Percentiles rank a stretch among this genome's conserved stretches.
These are phyloP conservation scores for Schizosaccharomyces octosporus DNA, from an alignment of 805 yeast genomes.

Conservation along the genomic window DNA sequence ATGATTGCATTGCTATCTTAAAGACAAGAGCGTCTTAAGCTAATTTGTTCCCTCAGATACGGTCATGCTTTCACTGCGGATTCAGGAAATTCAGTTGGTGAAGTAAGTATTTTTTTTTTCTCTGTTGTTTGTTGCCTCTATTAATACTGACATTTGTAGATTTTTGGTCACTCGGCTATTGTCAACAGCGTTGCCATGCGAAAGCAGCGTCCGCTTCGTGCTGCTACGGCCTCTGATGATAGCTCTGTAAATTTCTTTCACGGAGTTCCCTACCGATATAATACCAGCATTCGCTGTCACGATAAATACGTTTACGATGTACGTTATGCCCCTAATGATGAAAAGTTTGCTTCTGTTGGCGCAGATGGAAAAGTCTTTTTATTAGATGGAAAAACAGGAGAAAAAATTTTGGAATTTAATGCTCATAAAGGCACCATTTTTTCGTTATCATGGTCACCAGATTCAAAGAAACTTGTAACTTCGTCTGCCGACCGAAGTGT, in stretches of 20 bases:
- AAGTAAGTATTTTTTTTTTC: constrained; percentile 12
- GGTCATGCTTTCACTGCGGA: constrained; percentile 89
- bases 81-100: constrained; percentile 91
- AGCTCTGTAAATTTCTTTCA: constrained; percentile 56
- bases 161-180: constrained; percentile 69
- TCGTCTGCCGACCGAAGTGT: constrained; percentile 63
- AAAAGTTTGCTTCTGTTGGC: constrained; percentile 52
- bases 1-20: constrained; percentile 7
- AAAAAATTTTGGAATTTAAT: constrained; percentile 23
- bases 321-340: constrained; percentile 60
- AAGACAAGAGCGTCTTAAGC: not conserved
- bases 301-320: constrained; percentile 60
- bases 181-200: constrained; percentile 68
- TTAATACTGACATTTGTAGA: constrained; percentile 9
- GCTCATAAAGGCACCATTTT: constrained; percentile 60
- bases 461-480: constrained; percentile 37
- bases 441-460: constrained; percentile 44
- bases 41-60: not conserved
- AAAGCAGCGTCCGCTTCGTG: constrained; percentile 73
- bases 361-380: constrained; percentile 54
- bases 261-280: constrained; percentile 88
- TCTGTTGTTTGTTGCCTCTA: not conserved
- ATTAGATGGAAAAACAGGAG: constrained; percentile 78
- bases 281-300: constrained; percentile 47
- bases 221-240: constrained; percentile 83